phyloP scores from a whole-genome alignment of 495 filamentous ascomycete genomes.

The Penicillium maclennaniae region DNA sequence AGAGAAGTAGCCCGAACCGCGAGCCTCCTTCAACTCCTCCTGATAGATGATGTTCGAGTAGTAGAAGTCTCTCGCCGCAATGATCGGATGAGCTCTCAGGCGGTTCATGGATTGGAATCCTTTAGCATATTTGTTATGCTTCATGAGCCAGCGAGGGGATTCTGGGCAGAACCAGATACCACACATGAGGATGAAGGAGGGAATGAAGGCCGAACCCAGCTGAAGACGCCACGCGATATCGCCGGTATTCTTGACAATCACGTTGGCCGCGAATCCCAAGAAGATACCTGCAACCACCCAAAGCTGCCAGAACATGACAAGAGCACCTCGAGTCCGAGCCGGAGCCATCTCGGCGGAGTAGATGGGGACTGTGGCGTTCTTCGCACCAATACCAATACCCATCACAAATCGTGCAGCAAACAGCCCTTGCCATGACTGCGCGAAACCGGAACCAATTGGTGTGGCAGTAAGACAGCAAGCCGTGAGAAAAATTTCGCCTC shows the following conservation, averaged over 20 bases:
- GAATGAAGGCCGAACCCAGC: conserved; percentile 63
- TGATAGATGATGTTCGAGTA: conserved; percentile 55
- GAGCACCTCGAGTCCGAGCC: conserved; percentile 55
- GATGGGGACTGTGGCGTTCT: conserved; percentile 60
- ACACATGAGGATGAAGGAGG: conserved; percentile 56
- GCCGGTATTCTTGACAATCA: conserved; percentile 54
- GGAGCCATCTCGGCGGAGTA: conserved; percentile 62
- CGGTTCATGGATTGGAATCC: conserved; percentile 53
- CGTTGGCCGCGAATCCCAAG: conserved; percentile 57
- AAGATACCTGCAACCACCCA: conserved; percentile 52
- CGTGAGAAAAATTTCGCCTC: conserved; percentile 55
- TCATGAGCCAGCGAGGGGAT: conserved; percentile 66
- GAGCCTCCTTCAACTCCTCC: conserved; percentile 39
- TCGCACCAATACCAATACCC: conserved; percentile 60
- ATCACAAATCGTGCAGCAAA: conserved; percentile 53
- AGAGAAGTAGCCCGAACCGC: conserved; percentile 47
- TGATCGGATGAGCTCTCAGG: conserved; percentile 49
- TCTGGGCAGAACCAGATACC: conserved; percentile 64
- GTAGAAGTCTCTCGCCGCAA: conserved; percentile 33
- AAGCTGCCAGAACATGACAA: conserved; percentile 67
- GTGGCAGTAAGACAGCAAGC: conserved; percentile 46
- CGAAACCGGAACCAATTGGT: conserved; percentile 50
- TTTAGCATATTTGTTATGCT: conserved; percentile 47
- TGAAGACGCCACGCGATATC: conserved; percentile 62
- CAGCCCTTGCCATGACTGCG: conserved; percentile 52